phyloP scores from a whole-genome alignment of 371 early-diverging fungal species.

The Phascolomyces articulosus region DNA sequence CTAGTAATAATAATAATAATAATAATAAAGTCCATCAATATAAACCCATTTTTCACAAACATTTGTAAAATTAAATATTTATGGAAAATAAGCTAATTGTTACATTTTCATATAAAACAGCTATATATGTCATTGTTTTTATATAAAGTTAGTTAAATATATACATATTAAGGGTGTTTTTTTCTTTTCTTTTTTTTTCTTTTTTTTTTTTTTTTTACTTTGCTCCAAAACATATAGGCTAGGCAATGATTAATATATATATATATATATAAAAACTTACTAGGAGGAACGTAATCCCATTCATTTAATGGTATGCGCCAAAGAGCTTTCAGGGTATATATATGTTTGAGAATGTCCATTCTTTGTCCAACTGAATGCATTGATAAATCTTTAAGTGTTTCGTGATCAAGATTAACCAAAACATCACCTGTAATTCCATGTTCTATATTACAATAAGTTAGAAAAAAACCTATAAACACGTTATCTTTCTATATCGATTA shows the following conservation, averaged over 20 bases:
- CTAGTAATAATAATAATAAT: slow-evolving; percentile 23
- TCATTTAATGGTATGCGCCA: slow-evolving; percentile 82
- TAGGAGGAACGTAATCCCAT: slow-evolving; percentile 86
- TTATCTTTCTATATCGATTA: background rate
- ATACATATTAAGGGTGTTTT: background rate
- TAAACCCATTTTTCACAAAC: background rate
- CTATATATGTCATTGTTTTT: slow-evolving; percentile 22
- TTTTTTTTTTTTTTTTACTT: background rate
- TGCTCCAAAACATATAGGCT: no score
- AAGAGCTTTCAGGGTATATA: slow-evolving; percentile 79
- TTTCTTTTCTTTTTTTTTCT: background rate
- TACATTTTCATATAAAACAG: slow-evolving; percentile 69
- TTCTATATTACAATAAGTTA: slow-evolving; percentile 52
- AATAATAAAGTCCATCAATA: background rate
- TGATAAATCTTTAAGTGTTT: slow-evolving; percentile 84
- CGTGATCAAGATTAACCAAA: slow-evolving; percentile 89
- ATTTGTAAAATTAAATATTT: background rate
- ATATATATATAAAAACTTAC: slow-evolving; percentile 38
- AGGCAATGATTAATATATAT: no score
- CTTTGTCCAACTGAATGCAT: slow-evolving; percentile 89
- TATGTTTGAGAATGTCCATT: slow-evolving; percentile 81
- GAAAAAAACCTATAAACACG: background rate
- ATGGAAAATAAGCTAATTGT: no score
- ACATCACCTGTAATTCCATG: slow-evolving; percentile 93
- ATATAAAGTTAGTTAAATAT: background rate